phyloP scores from a whole-genome alignment of 2,329 filamentous ascomycete genomes.

The Ascochyta koolunga region DNA sequence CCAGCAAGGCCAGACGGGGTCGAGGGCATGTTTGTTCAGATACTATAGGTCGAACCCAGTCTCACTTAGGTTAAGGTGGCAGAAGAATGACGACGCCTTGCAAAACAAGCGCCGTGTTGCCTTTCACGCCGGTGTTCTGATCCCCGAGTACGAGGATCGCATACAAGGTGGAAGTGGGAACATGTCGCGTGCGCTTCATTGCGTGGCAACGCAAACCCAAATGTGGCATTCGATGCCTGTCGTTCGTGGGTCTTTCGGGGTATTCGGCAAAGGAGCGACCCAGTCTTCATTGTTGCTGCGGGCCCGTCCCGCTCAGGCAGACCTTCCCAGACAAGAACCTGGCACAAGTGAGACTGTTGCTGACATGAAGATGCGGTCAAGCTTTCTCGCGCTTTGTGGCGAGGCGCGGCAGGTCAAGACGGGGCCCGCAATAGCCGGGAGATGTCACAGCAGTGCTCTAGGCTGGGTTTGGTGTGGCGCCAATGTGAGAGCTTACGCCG shows the following conservation, averaged over 20 bases:
- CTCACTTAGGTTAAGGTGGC: constrained; percentile 21
- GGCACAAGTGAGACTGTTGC: background rate
- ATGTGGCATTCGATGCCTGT: constrained; percentile 8
- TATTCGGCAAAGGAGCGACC: constrained; percentile 12
- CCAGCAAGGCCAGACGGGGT: constrained; percentile 7
- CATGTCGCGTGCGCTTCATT: constrained; percentile 24
- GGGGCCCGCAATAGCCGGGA: constrained; percentile 6
- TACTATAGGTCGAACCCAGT: constrained; percentile 15
- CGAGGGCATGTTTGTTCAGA: constrained; percentile 27
- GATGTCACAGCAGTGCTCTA: background rate
- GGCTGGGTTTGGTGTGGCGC: constrained; percentile 2
- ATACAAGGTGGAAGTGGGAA: constrained; percentile 19
- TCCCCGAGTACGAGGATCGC: constrained; percentile 12
- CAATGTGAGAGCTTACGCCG: constrained; percentile 8
- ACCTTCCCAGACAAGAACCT: constrained; percentile 5
- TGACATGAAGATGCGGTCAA: constrained; percentile 1
- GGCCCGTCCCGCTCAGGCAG: constrained; percentile 6
- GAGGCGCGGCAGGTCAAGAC: constrained; percentile 4
- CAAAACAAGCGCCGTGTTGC: constrained; percentile 15
- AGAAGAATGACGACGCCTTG: constrained; percentile 33
- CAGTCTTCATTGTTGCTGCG: constrained; percentile 10
- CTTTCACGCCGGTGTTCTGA: constrained; percentile 2
- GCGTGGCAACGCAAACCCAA: constrained; percentile 10
- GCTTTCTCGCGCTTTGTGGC: background rate
- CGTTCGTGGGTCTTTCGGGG: constrained; percentile 8